Conservation (phyloP, 805 yeast genomes). For the Saturnispora diversa region DNA sequence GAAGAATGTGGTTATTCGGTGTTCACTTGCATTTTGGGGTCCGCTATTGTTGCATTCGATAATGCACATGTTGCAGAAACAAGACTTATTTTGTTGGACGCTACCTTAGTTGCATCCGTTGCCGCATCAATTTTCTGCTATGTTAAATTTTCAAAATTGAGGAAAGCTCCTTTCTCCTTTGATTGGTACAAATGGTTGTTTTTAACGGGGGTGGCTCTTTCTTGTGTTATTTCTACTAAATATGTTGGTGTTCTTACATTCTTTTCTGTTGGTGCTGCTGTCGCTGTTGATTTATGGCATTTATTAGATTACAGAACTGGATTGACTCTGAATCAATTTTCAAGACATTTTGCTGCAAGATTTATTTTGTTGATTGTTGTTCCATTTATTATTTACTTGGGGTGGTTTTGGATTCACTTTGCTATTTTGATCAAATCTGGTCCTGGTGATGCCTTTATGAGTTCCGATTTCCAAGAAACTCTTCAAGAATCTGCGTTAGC, state of each 20-base stretch:
- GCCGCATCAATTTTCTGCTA: slow-evolving; percentile 74
- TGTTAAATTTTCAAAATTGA: slow-evolving; percentile 67
- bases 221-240: slow-evolving; percentile 91
- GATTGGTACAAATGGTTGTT: slow-evolving; percentile 86
- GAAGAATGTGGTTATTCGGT: slow-evolving; percentile 77
- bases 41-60: slow-evolving; percentile 72
- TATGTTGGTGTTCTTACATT: slow-evolving; percentile 94
- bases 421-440: slow-evolving; percentile 77
- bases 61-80: slow-evolving; percentile 89
- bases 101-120: slow-evolving; percentile 76
- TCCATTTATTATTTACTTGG: slow-evolving; percentile 75
- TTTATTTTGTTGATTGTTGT: slow-evolving; percentile 60
- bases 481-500: slow-evolving; percentile 77
- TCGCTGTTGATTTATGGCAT: slow-evolving; percentile 79
- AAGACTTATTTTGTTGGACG: slow-evolving; percentile 83
- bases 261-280: slow-evolving; percentile 81
- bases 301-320: slow-evolving; percentile 68
- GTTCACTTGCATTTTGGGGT: slow-evolving; percentile 69
- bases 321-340: slow-evolving; percentile 45
- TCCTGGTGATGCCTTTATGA: slow-evolving; percentile 93
- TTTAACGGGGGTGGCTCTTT: slow-evolving; percentile 75
- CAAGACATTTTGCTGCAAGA: slow-evolving; percentile 70
- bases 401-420: slow-evolving; percentile 92
- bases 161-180: slow-evolving; percentile 54
- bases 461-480: slow-evolving; percentile 91